These are phyloP conservation scores for Cyberlindnera misumaiensis DNA, from an alignment of 805 yeast species.

Conservation along the genomic window DNA sequence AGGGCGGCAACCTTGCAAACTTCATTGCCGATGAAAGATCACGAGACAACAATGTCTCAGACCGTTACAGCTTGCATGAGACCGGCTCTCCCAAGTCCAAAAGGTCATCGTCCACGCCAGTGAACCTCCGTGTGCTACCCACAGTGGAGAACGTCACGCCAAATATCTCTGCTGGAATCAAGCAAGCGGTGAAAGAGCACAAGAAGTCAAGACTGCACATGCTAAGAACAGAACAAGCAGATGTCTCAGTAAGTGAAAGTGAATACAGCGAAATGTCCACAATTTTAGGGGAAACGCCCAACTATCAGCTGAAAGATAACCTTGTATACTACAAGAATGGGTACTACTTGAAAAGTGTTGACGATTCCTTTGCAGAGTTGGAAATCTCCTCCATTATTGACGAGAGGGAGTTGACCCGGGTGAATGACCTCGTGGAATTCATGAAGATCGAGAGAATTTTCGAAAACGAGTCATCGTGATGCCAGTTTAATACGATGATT, in stretches of 20 bases:
- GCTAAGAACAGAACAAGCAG: conserved; percentile 11
- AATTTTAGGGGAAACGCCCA: conserved; percentile 21
- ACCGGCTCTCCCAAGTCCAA: conserved; percentile 18
- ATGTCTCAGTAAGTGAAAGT: conserved; percentile 13
- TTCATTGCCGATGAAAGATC: not conserved
- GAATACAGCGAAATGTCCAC: conserved; percentile 24
- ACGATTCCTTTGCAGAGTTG: conserved; percentile 19
- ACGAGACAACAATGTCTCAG: not conserved
- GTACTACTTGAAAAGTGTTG: conserved; percentile 17
- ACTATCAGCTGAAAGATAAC: conserved; percentile 18
- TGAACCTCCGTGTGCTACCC: not conserved
- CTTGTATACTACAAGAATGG: conserved; percentile 23
- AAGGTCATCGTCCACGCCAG: not conserved
- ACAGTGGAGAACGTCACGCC: conserved; percentile 14
- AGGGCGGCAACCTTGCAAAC: not conserved
- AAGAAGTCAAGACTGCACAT: conserved; percentile 20
- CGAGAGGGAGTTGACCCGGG: conserved; percentile 17
- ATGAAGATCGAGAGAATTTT: conserved; percentile 18
- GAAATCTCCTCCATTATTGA: conserved; percentile 16
- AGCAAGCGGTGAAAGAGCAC: conserved; percentile 20
- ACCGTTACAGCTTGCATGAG: conserved; percentile 1
- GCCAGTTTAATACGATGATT: no score
- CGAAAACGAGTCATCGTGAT: conserved; percentile 3
- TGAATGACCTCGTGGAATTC: conserved; percentile 17
- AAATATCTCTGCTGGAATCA: conserved; percentile 20